Conservation (phyloP, 306 rosid species). For the Lagenaria siceraria region DNA sequence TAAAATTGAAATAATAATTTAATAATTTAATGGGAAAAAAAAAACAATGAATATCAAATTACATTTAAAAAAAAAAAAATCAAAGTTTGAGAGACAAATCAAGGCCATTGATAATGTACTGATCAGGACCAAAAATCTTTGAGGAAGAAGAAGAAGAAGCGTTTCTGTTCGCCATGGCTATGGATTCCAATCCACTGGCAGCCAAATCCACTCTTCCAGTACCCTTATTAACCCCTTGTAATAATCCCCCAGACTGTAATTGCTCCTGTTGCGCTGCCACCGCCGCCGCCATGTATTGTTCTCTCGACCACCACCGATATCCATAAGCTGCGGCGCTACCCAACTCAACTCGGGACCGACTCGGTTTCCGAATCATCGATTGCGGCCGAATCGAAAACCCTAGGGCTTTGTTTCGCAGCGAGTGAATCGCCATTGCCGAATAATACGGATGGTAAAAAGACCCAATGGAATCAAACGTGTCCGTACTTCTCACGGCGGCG, state of each 20-base stretch:
- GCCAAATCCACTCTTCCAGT: background rate
- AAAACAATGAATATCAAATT: background rate
- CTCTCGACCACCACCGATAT: background rate
- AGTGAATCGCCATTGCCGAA: background rate
- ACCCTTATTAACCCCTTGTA: background rate
- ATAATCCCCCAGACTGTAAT: background rate
- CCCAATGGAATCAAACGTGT: background rate
- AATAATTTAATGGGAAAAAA: background rate
- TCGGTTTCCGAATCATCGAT: background rate
- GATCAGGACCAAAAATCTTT: background rate
- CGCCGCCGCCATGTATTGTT: background rate
- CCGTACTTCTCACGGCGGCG: background rate
- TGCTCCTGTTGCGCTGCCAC: background rate
- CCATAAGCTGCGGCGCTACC: background rate
- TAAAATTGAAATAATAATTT: background rate
- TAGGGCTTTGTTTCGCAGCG: background rate
- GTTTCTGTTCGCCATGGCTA: background rate
- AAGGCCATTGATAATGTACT: background rate
- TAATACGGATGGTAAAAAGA: background rate
- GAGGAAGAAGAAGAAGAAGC: background rate
- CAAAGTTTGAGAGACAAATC: slow-evolving; percentile 1
- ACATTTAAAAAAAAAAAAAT: background rate
- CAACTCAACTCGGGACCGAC: background rate
- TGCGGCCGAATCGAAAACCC: background rate
- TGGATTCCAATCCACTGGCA: background rate